Evolutionary conservation across 1,284 basidiomycete genomes (phyloP).

Genomic region (Trichosporon sp.): DNA sequence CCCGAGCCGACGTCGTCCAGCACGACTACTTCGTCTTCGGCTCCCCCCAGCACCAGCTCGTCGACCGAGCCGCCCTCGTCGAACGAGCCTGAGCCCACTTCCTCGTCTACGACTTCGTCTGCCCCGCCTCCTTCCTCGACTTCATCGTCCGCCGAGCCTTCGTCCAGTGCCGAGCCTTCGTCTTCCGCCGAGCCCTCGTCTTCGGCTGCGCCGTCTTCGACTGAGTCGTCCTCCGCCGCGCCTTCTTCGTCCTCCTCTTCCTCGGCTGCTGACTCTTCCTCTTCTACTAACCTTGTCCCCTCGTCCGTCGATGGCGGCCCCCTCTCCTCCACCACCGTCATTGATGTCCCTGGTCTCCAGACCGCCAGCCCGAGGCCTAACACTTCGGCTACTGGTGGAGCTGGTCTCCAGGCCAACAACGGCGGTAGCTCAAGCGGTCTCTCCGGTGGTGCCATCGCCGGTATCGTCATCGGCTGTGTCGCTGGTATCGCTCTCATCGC

Average conservation of each 20-base stretch:
- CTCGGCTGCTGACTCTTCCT: not conserved
- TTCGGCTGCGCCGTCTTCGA: not conserved
- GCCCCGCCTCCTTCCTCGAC: conserved; percentile 2
- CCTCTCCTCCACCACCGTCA: not conserved
- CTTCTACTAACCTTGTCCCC: not conserved
- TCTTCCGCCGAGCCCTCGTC: not conserved
- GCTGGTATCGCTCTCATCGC: conserved; percentile 45
- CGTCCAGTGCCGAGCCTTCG: conserved; percentile 2
- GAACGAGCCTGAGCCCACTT: not conserved
- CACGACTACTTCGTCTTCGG: not conserved
- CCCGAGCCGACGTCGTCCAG: not conserved
- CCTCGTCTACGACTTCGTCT: conserved; percentile 11
- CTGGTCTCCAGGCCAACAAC: not conserved
- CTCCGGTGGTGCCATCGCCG: conserved; percentile 38
- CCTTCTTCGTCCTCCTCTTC: not conserved
- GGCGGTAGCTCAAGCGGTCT: conserved; percentile 12
- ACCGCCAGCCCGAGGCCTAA: not conserved
- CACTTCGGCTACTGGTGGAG: not conserved
- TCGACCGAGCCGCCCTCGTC: conserved; percentile 4
- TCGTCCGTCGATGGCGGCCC: not conserved
- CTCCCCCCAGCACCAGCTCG: not conserved
- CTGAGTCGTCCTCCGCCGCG: not conserved
- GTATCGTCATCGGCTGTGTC: conserved; percentile 50
- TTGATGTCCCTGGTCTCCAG: not conserved
- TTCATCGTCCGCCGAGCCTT: conserved; percentile 7